phyloP scores from a whole-genome alignment of 257 asterid genomes.

The Dorcoceras hygrometricum region DNA sequence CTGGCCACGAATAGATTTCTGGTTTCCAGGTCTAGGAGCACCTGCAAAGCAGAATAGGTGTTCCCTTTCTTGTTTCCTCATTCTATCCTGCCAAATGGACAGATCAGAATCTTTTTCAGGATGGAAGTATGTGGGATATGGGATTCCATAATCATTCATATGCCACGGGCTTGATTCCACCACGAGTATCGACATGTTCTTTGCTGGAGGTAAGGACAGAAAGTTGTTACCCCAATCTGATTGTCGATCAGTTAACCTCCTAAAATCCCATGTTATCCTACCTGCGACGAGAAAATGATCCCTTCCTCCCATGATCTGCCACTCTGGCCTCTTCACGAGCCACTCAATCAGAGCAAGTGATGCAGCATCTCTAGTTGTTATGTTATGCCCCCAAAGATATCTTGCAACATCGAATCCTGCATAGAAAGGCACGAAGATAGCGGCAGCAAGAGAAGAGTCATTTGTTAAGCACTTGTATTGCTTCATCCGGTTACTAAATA shows the following conservation, averaged over 20 bases:
- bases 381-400: slow-evolving; percentile 77
- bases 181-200: slow-evolving; percentile 81
- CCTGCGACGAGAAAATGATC: slow-evolving; percentile 92
- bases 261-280: slow-evolving; percentile 89
- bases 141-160: slow-evolving; percentile 73
- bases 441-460: slow-evolving; percentile 61
- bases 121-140: slow-evolving; percentile 87
- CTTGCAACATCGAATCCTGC: slow-evolving; percentile 86
- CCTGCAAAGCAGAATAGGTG: slow-evolving; percentile 90
- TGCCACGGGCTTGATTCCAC: slow-evolving; percentile 93
- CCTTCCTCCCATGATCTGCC: slow-evolving; percentile 85
- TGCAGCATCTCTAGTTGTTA: slow-evolving; percentile 66
- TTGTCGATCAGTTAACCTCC: slow-evolving; percentile 54
- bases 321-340: slow-evolving; percentile 68
- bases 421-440: slow-evolving; percentile 57
- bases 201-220: slow-evolving; percentile 65
- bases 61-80: slow-evolving; percentile 58
- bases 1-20: slow-evolving; percentile 68
- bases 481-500: slow-evolving; percentile 51
- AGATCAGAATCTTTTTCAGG: slow-evolving; percentile 68
- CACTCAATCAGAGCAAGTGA: slow-evolving; percentile 76
- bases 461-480: slow-evolving; percentile 55
- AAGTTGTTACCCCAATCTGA: slow-evolving; percentile 90
- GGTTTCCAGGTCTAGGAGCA: slow-evolving; percentile 71
- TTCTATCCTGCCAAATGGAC: slow-evolving; percentile 66